A percentile compares a stretch with the other conserved stretches of the same genome.
Conservation (phyloP, 108 stramenopile species). For the Stephanodiscus triporus region DNA sequence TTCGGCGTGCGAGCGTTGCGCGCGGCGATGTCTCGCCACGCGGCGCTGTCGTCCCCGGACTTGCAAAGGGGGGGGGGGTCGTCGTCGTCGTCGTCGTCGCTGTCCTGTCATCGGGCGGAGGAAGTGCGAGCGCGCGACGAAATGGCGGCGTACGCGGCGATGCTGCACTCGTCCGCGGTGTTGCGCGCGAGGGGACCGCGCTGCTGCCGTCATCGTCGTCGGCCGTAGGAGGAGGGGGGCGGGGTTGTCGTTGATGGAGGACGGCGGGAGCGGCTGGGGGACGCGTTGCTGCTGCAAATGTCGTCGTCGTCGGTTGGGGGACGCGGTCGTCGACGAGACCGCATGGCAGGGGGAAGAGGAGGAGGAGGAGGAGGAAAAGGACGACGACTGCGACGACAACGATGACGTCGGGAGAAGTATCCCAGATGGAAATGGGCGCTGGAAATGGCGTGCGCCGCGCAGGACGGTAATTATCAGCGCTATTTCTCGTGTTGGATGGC, state of each 20-base stretch:
- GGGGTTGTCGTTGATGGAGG: conserved; percentile 39
- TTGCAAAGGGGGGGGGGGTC: too few species aligned
- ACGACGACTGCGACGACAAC: too few species aligned
- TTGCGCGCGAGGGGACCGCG: neutral
- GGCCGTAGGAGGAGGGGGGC: conserved; percentile 10
- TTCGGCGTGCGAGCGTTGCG: conserved; percentile 43
- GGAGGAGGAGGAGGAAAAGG: neutral
- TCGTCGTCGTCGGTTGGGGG: neutral
- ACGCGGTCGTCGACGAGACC: neutral
- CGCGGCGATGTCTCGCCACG: conserved; percentile 31
- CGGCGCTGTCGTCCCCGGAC: neutral
- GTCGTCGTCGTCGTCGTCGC: too few species aligned
- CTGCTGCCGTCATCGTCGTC: neutral
- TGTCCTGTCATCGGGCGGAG: neutral
- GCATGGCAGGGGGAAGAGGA: neutral
- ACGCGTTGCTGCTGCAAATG: conserved; percentile 35
- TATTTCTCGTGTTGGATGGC: conserved; percentile 38
- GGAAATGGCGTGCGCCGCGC: conserved; percentile 36
- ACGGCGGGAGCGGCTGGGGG: conserved; percentile 52
- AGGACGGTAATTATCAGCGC: conserved; percentile 48
- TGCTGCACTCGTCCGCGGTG: conserved; percentile 46
- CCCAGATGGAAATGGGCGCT: conserved; percentile 58
- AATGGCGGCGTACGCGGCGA: conserved; percentile 47
- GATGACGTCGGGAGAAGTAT: conserved; percentile 24
- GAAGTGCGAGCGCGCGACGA: conserved; percentile 39